Percentiles rank a stretch among this genome's conserved stretches.
Evolutionary conservation across 306 rosid species (phyloP).

Genomic region (Quercus berberidifolia): DNA sequence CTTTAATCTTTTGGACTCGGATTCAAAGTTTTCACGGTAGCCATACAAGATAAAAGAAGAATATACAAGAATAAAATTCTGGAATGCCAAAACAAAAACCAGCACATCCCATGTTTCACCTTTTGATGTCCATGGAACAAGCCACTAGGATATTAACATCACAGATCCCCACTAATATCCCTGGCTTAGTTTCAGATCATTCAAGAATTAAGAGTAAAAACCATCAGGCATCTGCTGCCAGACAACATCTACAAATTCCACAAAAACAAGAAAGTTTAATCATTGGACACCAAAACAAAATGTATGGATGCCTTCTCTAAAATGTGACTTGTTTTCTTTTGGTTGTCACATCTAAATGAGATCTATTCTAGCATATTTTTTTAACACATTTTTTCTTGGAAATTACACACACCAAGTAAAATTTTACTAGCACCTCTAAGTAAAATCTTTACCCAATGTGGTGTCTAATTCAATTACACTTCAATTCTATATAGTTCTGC

Average conservation of each 20-base stretch:
- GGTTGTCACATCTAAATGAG: background rate
- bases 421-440: too few species aligned
- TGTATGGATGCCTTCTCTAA: background rate
- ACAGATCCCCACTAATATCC: background rate
- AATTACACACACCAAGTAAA: too few species aligned
- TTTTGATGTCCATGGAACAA: background rate
- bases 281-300: background rate
- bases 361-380: too few species aligned
- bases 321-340: background rate
- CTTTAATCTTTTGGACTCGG: background rate
- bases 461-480: too few species aligned
- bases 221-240: background rate
- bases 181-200: background rate
- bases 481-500: too few species aligned
- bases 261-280: background rate
- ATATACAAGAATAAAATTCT: background rate
- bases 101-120: background rate
- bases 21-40: background rate
- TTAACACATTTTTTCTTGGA: too few species aligned
- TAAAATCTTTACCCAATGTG: too few species aligned
- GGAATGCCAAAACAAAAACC: background rate
- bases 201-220: background rate
- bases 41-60: background rate
- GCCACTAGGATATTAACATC: background rate
- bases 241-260: background rate